These are phyloP conservation scores for Colletotrichum godetiae DNA, from an alignment of 2,329 filamentous ascomycete species.

Conservation along the genomic window DNA sequence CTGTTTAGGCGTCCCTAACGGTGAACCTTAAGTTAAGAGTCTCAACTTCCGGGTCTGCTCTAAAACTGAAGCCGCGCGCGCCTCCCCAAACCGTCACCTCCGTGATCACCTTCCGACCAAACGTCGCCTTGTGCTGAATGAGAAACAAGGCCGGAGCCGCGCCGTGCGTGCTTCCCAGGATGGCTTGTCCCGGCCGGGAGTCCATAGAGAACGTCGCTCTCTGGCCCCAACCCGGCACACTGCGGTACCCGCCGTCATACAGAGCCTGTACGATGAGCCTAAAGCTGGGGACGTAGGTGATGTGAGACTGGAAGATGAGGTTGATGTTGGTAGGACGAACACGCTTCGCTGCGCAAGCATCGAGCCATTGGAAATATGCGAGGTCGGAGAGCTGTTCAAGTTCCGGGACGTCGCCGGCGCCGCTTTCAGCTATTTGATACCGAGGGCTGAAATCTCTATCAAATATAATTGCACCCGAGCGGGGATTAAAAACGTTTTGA, in stretches of 20 bases:
- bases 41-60: neutral
- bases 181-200: neutral
- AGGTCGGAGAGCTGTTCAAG: constrained; percentile 5
- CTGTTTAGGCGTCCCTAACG: neutral
- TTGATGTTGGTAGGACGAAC: neutral
- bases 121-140: neutral
- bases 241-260: neutral
- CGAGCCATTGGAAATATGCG: constrained; percentile 11
- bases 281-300: neutral
- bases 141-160: neutral
- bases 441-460: neutral
- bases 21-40: constrained; percentile 4
- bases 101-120: neutral
- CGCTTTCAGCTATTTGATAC: fast-evolving
- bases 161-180: neutral
- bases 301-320: neutral
- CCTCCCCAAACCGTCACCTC: neutral
- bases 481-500: neutral
- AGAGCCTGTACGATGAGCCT: neutral
- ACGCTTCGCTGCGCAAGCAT: fast-evolving
- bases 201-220: neutral
- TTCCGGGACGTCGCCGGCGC: neutral
- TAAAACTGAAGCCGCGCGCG: neutral
- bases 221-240: neutral
- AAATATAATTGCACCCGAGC: constrained; percentile 2